Percentiles rank a stretch among this genome's conserved stretches.
Evolutionary conservation across 306 rosid species (phyloP).

Genomic region (Hylodesmum podocarpum): DNA sequence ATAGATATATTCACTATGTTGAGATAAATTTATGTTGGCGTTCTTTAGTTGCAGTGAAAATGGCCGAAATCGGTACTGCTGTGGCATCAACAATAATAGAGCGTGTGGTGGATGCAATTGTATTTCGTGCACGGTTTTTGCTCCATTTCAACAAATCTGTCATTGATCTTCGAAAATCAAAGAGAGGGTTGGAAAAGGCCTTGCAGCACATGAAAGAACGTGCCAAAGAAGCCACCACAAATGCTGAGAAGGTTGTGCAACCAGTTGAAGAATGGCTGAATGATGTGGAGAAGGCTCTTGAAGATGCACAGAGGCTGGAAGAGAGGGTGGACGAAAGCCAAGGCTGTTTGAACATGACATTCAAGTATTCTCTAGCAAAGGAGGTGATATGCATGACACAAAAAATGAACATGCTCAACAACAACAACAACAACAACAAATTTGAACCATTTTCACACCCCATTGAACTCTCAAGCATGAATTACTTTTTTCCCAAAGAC

Average conservation of each 20-base stretch:
- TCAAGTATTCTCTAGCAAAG: slow-evolving; percentile 1
- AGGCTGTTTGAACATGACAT: not conserved
- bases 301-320: slow-evolving; percentile 8
- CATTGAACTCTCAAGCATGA: slow-evolving; percentile 20
- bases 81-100: not conserved
- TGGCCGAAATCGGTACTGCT: not conserved
- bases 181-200: not conserved
- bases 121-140: not conserved
- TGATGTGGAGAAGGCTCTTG: not conserved
- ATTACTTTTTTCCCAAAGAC: slow-evolving; percentile 18
- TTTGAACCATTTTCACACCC: slow-evolving; percentile 16
- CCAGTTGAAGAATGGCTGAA: slow-evolving; percentile 18
- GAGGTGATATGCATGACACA: not conserved
- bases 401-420: not conserved
- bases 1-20: not conserved
- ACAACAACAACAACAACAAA: not conserved
- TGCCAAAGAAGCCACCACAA: not conserved
- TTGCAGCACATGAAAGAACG: not conserved
- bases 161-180: not conserved
- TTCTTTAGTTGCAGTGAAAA: not conserved
- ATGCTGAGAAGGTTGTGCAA: not conserved
- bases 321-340: not conserved
- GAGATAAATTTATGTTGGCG: not conserved
- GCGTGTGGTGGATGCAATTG: not conserved
- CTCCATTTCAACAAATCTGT: not conserved